These are phyloP conservation scores for Polychaeton citri DNA, from an alignment of 2,329 filamentous ascomycete species.

Conservation along the genomic window DNA sequence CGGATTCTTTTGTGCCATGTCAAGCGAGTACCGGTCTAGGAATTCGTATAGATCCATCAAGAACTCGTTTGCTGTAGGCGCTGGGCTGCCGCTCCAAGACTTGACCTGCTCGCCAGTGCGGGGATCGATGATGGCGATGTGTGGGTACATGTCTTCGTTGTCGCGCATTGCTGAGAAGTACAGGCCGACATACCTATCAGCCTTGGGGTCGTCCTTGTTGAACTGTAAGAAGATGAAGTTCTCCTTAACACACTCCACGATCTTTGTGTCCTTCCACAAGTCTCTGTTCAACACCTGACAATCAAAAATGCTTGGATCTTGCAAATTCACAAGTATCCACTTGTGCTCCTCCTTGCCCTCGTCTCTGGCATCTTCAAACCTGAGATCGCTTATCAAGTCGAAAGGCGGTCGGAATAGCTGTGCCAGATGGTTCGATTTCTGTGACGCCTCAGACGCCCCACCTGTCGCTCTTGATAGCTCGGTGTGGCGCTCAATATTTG, in stretches of 20 bases:
- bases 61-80: slow-evolving; percentile 65
- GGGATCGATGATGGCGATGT: slow-evolving; percentile 91
- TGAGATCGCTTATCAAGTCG: slow-evolving; percentile 63
- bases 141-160: slow-evolving; percentile 79
- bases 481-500: slow-evolving; percentile 35
- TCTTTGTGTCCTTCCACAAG: slow-evolving; percentile 77
- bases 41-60: slow-evolving; percentile 89
- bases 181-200: slow-evolving; percentile 72
- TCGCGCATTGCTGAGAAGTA: slow-evolving; percentile 67
- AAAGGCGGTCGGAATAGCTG: slow-evolving; percentile 89
- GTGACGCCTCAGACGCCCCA: slow-evolving; percentile 50
- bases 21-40: slow-evolving; percentile 89
- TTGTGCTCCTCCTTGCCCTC: slow-evolving; percentile 79
- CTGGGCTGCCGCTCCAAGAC: slow-evolving; percentile 77
- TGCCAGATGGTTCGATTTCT: slow-evolving; percentile 66
- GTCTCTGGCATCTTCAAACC: slow-evolving; percentile 75
- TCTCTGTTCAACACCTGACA: slow-evolving; percentile 91
- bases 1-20: slow-evolving; percentile 79
- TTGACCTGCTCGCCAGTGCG: slow-evolving; percentile 96
- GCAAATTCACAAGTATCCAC: slow-evolving; percentile 92
- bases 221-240: slow-evolving; percentile 96
- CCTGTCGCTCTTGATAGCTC: slow-evolving; percentile 49
- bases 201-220: slow-evolving; percentile 67
- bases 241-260: slow-evolving; percentile 70
- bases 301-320: slow-evolving; percentile 85